phyloP scores from a whole-genome alignment of 768 basidiomycete genomes.

The Lactifluus hygrophoroides region DNA sequence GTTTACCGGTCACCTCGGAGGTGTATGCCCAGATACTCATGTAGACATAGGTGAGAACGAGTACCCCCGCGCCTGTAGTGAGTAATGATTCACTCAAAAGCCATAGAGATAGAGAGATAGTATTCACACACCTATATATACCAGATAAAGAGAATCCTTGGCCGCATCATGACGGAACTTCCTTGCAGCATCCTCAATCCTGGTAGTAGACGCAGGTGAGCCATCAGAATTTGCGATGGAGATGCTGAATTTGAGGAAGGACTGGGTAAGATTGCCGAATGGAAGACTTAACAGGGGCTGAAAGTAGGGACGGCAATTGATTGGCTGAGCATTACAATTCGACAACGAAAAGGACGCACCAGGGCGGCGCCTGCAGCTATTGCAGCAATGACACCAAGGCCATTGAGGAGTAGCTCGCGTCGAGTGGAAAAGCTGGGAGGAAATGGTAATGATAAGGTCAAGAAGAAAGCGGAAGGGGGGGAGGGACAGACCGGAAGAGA shows the following conservation, averaged over 20 bases:
- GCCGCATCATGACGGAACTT: conserved; percentile 47
- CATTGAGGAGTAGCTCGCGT: conserved; percentile 54
- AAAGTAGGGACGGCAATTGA: background rate
- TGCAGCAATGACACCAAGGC: conserved; percentile 60
- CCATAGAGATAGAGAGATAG: too few species aligned
- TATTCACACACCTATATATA: conserved; percentile 47
- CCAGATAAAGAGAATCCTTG: conserved; percentile 53
- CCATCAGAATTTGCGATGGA: conserved; percentile 25
- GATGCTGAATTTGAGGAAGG: conserved; percentile 49
- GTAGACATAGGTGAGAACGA: conserved; percentile 62
- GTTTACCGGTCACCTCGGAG: conserved; percentile 71
- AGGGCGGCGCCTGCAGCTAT: conserved; percentile 68
- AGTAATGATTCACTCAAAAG: background rate
- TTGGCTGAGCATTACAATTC: background rate
- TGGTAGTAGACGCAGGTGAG: conserved; percentile 26
- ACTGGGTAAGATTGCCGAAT: conserved; percentile 69
- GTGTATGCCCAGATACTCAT: conserved; percentile 66
- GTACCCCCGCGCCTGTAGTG: conserved; percentile 57
- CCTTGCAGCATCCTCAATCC: conserved; percentile 29
- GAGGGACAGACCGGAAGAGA: conserved; percentile 21
- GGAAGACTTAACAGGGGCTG: conserved; percentile 70
- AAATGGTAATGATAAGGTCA: background rate
- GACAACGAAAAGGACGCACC: conserved; percentile 30
- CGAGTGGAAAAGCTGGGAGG: conserved; percentile 55
- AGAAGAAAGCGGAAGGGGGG: background rate